Evolutionary conservation across 495 filamentous ascomycete genomes (phyloP), one percentile per base, ranked within the genome.

Genomic region (Ramalina peruviana): DNA sequence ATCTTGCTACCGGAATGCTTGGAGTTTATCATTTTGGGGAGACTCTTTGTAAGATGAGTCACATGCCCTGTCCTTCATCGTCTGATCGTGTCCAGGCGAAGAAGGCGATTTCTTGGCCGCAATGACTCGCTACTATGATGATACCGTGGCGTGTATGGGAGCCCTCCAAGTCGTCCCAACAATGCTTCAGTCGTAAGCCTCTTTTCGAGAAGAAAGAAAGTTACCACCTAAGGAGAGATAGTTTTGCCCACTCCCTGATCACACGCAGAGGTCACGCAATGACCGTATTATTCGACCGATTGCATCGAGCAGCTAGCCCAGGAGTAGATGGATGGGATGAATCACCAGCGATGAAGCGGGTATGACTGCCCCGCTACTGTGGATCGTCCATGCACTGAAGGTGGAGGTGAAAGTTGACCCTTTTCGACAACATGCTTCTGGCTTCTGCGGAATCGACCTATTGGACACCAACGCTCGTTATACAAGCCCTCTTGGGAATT

Each of bases 21-120:
- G 46, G 26, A 12, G 39, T 56, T 10, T 50, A 50, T 6, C 47
- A 56, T 16, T 59, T 59, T 51, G 56, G 56, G 11, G 39, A 53
- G 13, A 50, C 46, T 11, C 41, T 59, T 19, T 33, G 56, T 59
- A 41, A 33, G 52, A 33, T 12, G 27, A 33, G 27, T 33, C 27
- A 33, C 23, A 23, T 23, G 23, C 2, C 4, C 23, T 23, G 4
- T 4, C 23, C 23, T 23, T 4, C 23, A 23, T 23, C 2, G 23
- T 23, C 23, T 23, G 23, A 23, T 23, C 23, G 23, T 23, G 23
- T 23, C 23, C 23, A 23, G 23, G 23, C 23, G 4, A 20, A 13
- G 41, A 43, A 43, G 3, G 1, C 30, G 49, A 16, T 4, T 52
- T 55, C 36, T 3, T 17, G 6, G 40, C 50, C 9, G 53, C 53